Evolutionary conservation across 768 basidiomycete species (phyloP), one percentile per base, ranked within the genome.

Genomic region (Pleurotus tuoliensis): DNA sequence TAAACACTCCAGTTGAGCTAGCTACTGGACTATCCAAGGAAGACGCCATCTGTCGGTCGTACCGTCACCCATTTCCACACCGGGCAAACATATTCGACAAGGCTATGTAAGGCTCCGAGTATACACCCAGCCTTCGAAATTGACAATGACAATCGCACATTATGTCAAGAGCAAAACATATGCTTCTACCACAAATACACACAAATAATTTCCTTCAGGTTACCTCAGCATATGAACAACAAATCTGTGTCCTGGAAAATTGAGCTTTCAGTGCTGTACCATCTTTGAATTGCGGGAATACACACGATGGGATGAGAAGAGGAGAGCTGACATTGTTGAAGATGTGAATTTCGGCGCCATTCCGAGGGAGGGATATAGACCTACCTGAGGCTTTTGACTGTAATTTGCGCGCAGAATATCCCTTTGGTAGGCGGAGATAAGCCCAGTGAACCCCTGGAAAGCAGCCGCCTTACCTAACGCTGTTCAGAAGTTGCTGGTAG

Each of bases 321-420:
- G 34, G 68, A 73, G 11, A 69, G 64, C 74, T 79, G 60, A 1
- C 24, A 11, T 34, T 34, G 30, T 34, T 15, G 37, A 27, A 6
- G 46, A 16, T 16, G 40, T 58, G 25, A 22, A 22, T 15, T 45
- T 49, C 18, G 58, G 49, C 40, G 22, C 3, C 6, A 24, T 13
- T 3, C 43, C 13, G 34, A 34, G 22, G 2, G 24, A 37, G 25
- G 39, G 72, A n/a, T 73, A 72, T 53, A 0, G n/a, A 27, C 80
- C 74, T 52, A 83, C 69, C 73, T 83, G 83, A 3, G 83, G 83
- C 64, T 81, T 84, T 70, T 84, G 82, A 41, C 69, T 76, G 58
- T 83, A 84, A 56, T 79, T 77, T 56, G 65, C 60, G 18, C 66
- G 64, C 39, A 83, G 68, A 60, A 78, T 74, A 24, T 61, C 66